Base-by-base conservation (phyloP, 1,139 yeast species). In the Pichia terricola region DNA sequence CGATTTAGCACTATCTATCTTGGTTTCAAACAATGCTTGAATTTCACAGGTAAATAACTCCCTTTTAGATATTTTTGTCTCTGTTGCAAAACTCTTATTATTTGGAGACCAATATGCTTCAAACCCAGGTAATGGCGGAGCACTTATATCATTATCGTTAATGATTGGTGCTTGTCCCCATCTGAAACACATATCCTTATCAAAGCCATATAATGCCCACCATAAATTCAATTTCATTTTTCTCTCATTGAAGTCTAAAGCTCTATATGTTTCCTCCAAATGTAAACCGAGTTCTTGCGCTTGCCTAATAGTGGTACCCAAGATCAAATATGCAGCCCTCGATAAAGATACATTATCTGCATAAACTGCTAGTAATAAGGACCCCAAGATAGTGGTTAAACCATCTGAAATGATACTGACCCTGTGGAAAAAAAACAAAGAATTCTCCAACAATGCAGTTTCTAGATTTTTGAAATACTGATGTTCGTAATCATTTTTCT, bases 221-320 rank as follows among this genome's bases (percentile, higher is more conserved):
- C 83, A 82, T 2, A 79, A 46, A 9, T 60, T 58, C 35, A 74
- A 61, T 34, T 53, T 49, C 31, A 77, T 62, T 9, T 62, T 58
- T 5, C 64, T 65, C 38, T 76, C 81, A 3, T 57, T 63, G 0
- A 52, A 51, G 0, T 68, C 45, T 27, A 76, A 52, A 0, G 69
- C 67, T 34, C 46, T 42, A 42, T 70, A 69, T 2, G 73, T 61
- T 50, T 81, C 86, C 16, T 62, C 63, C 33, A 86, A 62, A 55
- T 83, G 84, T 27, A 84, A 62, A 0, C 94, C 94, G 45, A 81
- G 60, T 41, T 77, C 81, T 50, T 73, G 79, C 0, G 86, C 84
- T 51, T 68, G 72, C 45, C 86, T 64, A 2, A 77, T 69, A 1
- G 81, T 81, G 7, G 74, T 68, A 0, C 80, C 63, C 0, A 70